Evolutionary conservation across 2,329 filamentous ascomycete species (phyloP), one percentile per base, ranked within the genome.

Genomic region (Diaporthe citriasiana): DNA sequence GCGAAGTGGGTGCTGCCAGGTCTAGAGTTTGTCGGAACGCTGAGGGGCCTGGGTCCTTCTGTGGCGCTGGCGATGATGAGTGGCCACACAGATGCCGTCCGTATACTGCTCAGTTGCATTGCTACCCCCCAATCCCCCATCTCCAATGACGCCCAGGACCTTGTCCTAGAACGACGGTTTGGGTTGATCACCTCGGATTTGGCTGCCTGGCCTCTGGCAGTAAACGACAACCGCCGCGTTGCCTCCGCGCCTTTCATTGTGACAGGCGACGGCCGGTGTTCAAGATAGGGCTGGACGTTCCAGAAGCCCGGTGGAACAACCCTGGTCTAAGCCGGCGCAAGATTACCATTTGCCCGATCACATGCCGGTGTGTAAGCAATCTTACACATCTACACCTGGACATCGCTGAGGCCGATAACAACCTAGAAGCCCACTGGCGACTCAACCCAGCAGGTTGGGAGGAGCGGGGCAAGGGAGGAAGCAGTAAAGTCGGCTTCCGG

Each of bases 1-100:
- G 56, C 70, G 56, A 71, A 53, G 70, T 63, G 70, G 70, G 47
- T 68, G 45, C 56, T 51, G 70, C 56, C 25, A 63, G 59, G 70
- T 35, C 47, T 63, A 63, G 42, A 63, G 30, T 30, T 50, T 53
- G 53, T n/a, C 33, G 15, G 59, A 53, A 27, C 47, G 56, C 70
- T 50, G 56, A n/a, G 38, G 56, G 33, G 25, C 38, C 56, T 63
- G 56, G 56, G 45, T 63, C 38, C 55, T 71, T 59, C 40, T 40
- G 69, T 35, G 42, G 22, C 13, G 40, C 22, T 30, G 42, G 51
- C 42, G 15, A 40, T 12, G 69, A 71, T 38, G 50, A 71, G 63
- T 68, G 63, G 63, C 63, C 53, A 33, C n/a, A 33, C 12, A 63
- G 35, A 25, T 53, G 47, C 40, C 60, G 30, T 33, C 8, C 42